Percentiles rank a stretch among this genome's conserved stretches.
Evolutionary conservation across 2,329 filamentous ascomycete genomes (phyloP).

Genomic region (Fusarium foetens): DNA sequence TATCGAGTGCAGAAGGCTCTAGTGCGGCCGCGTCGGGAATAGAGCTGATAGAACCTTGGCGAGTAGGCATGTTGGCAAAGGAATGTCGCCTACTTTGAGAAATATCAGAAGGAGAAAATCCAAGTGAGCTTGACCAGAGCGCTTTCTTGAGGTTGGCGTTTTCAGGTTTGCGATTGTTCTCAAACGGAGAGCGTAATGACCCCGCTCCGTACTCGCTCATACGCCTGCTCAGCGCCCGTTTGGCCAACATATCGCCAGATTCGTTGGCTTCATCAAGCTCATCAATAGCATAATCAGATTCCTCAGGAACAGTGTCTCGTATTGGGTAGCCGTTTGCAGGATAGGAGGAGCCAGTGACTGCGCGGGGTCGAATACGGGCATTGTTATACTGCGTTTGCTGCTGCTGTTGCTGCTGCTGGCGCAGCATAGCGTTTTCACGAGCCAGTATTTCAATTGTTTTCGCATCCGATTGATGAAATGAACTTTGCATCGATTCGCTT

Average conservation of each 20-base stretch:
- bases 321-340: slow-evolving; percentile 68
- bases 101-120: slow-evolving; percentile 71
- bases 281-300: slow-evolving; percentile 78
- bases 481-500: slow-evolving; percentile 60
- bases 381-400: slow-evolving; percentile 67
- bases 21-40: slow-evolving; percentile 62
- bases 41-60: slow-evolving; percentile 72
- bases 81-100: slow-evolving; percentile 83
- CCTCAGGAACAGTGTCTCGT: slow-evolving; percentile 69
- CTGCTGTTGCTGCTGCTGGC: slow-evolving; percentile 51
- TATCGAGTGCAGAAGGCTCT: slow-evolving; percentile 58
- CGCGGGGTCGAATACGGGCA: slow-evolving; percentile 65
- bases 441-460: slow-evolving; percentile 72
- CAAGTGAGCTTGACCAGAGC: slow-evolving; percentile 77
- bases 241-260: slow-evolving; percentile 56
- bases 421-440: slow-evolving; percentile 70
- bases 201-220: slow-evolving; percentile 67
- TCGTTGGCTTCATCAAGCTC: slow-evolving; percentile 74
- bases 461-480: slow-evolving; percentile 65
- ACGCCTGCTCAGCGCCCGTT: slow-evolving; percentile 59
- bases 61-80: slow-evolving; percentile 75
- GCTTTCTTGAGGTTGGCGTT: slow-evolving; percentile 69
- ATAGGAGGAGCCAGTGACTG: slow-evolving; percentile 66
- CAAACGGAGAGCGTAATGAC: slow-evolving; percentile 59
- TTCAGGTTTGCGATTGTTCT: slow-evolving; percentile 72